Conservation (phyloP, 176 grass and related monocot species). For the Musa beccarii region DNA sequence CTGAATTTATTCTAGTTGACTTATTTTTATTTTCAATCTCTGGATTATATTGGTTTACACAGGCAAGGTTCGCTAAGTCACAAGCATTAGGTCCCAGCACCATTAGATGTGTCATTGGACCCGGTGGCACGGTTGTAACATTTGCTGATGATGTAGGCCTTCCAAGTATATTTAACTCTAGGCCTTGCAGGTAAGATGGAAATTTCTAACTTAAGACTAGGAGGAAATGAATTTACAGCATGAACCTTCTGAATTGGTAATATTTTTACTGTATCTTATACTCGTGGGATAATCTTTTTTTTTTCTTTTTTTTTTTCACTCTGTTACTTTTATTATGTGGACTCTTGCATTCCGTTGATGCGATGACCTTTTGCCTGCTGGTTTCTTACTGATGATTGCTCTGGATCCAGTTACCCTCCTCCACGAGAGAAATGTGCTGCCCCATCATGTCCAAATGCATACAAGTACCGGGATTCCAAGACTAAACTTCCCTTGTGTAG, state of each 20-base stretch:
- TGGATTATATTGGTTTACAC: conserved; percentile 6
- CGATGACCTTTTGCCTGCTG: neutral
- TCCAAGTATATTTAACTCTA: conserved; percentile 58
- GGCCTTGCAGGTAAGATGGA: conserved; percentile 37
- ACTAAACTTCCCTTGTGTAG: conserved; percentile 83
- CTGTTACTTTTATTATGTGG: conserved; percentile 12
- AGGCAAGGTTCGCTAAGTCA: conserved; percentile 39
- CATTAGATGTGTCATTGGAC: conserved; percentile 46
- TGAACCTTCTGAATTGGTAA: too few relatives aligned
- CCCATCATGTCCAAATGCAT: conserved; percentile 65
- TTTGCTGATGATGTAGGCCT: conserved; percentile 54
- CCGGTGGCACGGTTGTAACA: conserved; percentile 44
- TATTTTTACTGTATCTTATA: neutral
- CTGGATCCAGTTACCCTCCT: conserved; percentile 74
- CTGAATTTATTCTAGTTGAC: neutral
- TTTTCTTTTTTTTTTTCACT: neutral
- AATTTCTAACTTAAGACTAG: neutral
- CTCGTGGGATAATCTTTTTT: neutral
- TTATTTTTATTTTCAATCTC: neutral
- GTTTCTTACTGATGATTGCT: conserved; percentile 10
- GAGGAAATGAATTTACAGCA: too few relatives aligned
- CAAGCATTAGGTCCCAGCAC: conserved; percentile 46
- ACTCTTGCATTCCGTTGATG: neutral
- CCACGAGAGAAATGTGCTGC: conserved; percentile 91
- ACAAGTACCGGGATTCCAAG: conserved; percentile 93